phyloP scores from a whole-genome alignment of 148 eudicot genomes.

The Limonium bicolor region DNA sequence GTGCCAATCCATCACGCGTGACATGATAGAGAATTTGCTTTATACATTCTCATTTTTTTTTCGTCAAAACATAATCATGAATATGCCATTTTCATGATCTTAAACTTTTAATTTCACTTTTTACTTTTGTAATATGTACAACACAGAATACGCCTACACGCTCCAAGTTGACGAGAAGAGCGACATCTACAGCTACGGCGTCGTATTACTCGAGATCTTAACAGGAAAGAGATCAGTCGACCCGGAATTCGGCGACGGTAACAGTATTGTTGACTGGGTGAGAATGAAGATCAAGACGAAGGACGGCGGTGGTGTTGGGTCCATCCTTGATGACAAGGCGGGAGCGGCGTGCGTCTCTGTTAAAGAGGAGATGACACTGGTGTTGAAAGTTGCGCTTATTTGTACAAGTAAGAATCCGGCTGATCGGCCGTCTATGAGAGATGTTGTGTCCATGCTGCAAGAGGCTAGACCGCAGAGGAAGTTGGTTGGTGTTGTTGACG shows the following conservation, averaged over 20 bases:
- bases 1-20: no score
- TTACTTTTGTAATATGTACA: background rate
- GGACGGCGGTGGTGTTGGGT: conserved; percentile 29
- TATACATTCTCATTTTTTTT: no score
- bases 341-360: conserved; percentile 65
- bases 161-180: conserved; percentile 96
- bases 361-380: conserved; percentile 70
- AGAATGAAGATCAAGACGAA: conserved; percentile 46
- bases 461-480: conserved; percentile 91
- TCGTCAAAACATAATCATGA: background rate
- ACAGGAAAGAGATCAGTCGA: conserved; percentile 70
- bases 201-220: conserved; percentile 63
- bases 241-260: conserved; percentile 74
- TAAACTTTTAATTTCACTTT: background rate
- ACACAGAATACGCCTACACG: conserved; percentile 80
- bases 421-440: conserved; percentile 92
- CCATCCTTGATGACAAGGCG: conserved; percentile 59
- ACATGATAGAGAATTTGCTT: no score
- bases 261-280: conserved; percentile 87
- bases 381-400: conserved; percentile 68
- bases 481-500: conserved; percentile 20
- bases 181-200: conserved; percentile 88
- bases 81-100: background rate
- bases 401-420: conserved; percentile 76
- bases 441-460: conserved; percentile 82